These are phyloP conservation scores for Caryopteris hybrid DNA, from an alignment of 305 asterid species.

Conservation along the genomic window DNA sequence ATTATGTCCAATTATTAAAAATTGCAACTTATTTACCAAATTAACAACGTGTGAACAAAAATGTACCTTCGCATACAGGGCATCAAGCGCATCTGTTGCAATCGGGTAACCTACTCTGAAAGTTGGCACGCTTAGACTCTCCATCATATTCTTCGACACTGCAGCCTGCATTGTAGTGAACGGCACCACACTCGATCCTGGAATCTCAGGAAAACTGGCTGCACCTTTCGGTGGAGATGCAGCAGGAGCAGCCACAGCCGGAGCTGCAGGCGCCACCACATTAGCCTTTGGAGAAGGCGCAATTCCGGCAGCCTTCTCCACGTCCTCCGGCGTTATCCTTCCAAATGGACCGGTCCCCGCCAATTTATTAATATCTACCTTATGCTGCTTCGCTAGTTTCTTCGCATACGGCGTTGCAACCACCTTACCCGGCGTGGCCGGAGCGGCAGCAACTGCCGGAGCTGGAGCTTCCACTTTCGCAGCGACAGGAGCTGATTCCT, in stretches of 20 bases:
- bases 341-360: constrained; percentile 87
- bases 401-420: constrained; percentile 87
- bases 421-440: constrained; percentile 55
- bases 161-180: constrained; percentile 92
- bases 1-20: neutral
- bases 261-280: constrained; percentile 26
- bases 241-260: constrained; percentile 26
- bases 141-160: constrained; percentile 86
- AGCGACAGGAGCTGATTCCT: constrained; percentile 35
- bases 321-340: constrained; percentile 80
- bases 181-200: constrained; percentile 70
- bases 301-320: constrained; percentile 89
- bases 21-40: neutral
- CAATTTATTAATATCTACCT: constrained; percentile 60
- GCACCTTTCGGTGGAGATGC: constrained; percentile 33
- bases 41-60: neutral
- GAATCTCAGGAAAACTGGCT: constrained; percentile 50
- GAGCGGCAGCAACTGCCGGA: constrained; percentile 21
- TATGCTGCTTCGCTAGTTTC: constrained; percentile 87
- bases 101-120: constrained; percentile 91
- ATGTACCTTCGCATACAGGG: constrained; percentile 71
- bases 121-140: constrained; percentile 81
- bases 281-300: constrained; percentile 36
- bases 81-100: constrained; percentile 71
- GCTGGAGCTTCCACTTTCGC: constrained; percentile 22